Evolutionary conservation across 2,329 filamentous ascomycete species (phyloP), one percentile per base, ranked within the genome.

Genomic region (Beauveria asiatica): DNA sequence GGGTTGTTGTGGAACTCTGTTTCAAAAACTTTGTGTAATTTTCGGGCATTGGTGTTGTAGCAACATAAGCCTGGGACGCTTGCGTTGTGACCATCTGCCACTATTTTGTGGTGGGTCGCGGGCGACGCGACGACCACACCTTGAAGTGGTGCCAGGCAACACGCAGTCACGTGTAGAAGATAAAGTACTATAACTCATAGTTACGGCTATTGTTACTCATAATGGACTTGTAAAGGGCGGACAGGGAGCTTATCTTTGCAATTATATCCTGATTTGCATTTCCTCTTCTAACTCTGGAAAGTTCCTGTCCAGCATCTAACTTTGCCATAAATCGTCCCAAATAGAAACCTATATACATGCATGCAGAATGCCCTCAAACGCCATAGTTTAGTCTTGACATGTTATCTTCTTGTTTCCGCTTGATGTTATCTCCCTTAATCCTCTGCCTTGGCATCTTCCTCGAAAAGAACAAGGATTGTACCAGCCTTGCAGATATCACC

Each of bases 401-500:
- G 33, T 37, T 37, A 6, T 37, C 33, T 13, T 16, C 11, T 37
- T 16, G 5, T 37, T 37, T 37, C 13, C 23, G 17, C 23, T 19
- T 23, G 11, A 16, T 41, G 16, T 44, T 25, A 2, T 21, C 30
- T 16, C 3, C 37, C 5, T 62, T 67, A 67, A 54, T 64, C 68
- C 17, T 68, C 68, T 59, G 69, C 67, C 48, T 46, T 64, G 42
- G 74, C 67, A 1, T 67, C 69, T 62, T 84, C 84, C 68, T 89
- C 86, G 67, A 92, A 92, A 50, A 89, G 77, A 5, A 92, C 88
- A 51, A 92, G 74, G 7, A 89, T 81, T 4, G 87, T 90, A 7
- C 88, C 88, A 5, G 87, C 87, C 71, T 90, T 90, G 73, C 88
- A 91, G 67, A 90, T 88, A 67, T 91, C 88, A 62, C 89, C 89